These are phyloP conservation scores for Lophium mytilinum DNA, from an alignment of 495 filamentous ascomycete species.

Conservation along the genomic window DNA sequence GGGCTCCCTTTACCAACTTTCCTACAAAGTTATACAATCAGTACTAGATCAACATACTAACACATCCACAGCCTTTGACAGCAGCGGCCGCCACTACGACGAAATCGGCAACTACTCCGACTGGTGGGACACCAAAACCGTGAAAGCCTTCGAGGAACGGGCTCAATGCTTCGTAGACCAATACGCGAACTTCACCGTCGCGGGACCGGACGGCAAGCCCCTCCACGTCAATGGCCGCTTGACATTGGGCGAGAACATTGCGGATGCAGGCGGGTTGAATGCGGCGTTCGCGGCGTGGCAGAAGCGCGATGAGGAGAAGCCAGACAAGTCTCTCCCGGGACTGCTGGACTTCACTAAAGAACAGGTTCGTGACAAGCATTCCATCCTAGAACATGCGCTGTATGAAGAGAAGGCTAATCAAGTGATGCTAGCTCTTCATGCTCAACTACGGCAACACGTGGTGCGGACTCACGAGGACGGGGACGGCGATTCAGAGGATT, in stretches of 20 bases:
- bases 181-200: conserved; percentile 55
- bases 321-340: conserved; percentile 54
- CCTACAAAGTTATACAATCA: too few species aligned
- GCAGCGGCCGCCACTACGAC: conserved; percentile 58
- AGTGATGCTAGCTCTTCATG: neutral
- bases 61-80: conserved; percentile 50
- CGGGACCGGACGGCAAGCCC: conserved; percentile 44
- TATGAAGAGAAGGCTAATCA: too few species aligned
- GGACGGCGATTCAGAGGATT: neutral
- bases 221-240: conserved; percentile 60
- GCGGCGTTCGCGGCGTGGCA: conserved; percentile 63
- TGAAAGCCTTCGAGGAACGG: conserved; percentile 53
- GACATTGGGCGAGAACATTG: conserved; percentile 69
- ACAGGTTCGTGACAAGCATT: conserved; percentile 39
- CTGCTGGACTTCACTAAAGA: conserved; percentile 58
- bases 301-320: conserved; percentile 42
- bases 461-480: neutral
- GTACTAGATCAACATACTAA: neutral
- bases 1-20: too few species aligned
- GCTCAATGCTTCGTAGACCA: conserved; percentile 65
- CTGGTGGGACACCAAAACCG: conserved; percentile 64
- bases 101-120: conserved; percentile 56
- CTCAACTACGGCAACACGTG: neutral
- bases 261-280: conserved; percentile 62
- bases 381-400: conserved; percentile 18